Evolutionary conservation across 345 rosid genomes (phyloP).

Genomic region (Eucalyptus polybractea): DNA sequence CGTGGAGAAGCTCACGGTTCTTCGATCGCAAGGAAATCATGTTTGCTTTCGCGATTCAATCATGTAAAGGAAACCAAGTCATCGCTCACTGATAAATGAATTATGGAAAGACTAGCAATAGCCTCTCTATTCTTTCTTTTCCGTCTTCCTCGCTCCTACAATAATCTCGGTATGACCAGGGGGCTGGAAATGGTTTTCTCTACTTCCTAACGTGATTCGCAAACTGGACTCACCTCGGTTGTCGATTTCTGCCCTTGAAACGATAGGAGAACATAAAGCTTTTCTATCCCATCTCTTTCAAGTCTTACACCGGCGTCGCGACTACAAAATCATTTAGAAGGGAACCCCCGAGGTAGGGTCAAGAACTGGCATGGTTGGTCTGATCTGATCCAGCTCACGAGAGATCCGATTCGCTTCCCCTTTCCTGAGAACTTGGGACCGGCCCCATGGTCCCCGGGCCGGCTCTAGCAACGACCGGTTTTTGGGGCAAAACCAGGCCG

Average conservation of each 20-base stretch:
- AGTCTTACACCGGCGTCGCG: background rate
- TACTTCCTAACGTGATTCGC: background rate
- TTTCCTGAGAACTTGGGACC: background rate
- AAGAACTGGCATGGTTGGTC: background rate
- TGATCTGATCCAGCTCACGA: background rate
- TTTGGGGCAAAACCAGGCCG: background rate
- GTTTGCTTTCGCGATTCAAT: background rate
- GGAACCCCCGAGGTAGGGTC: background rate
- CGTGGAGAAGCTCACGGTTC: background rate
- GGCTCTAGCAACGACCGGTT: background rate
- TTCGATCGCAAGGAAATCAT: background rate
- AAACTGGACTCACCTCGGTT: background rate
- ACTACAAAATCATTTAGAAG: background rate
- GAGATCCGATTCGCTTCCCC: background rate
- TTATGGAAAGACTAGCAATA: background rate
- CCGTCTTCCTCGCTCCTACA: background rate
- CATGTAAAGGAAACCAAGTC: background rate
- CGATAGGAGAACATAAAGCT: background rate
- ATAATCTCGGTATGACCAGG: background rate
- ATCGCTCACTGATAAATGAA: background rate
- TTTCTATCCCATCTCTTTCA: background rate
- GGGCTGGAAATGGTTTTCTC: background rate
- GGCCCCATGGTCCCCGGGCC: background rate
- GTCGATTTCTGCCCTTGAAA: background rate
- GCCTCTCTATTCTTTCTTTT: background rate